Conservation (phyloP, 768 basidiomycete genomes). For the Lentinula detonsa region DNA sequence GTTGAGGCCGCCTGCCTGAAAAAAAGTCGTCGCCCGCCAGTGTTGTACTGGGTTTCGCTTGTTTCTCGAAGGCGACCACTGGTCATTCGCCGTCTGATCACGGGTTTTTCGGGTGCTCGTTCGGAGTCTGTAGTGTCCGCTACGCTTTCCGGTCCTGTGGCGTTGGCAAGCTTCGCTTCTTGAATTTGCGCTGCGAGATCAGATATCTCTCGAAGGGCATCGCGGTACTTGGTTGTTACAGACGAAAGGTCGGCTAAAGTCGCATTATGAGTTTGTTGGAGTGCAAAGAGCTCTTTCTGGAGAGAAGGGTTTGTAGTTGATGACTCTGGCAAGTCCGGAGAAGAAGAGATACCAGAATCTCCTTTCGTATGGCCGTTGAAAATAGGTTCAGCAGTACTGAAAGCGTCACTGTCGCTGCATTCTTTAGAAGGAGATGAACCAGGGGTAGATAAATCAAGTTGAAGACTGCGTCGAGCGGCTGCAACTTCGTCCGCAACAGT, state of each 20-base stretch:
- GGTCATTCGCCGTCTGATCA: conserved; percentile 48
- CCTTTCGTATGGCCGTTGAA: conserved; percentile 8
- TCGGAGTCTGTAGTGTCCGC: conserved; percentile 39
- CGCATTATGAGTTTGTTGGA: conserved; percentile 80
- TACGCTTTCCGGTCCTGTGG: conserved; percentile 22
- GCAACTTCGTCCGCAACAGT: conserved; percentile 66
- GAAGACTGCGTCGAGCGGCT: conserved; percentile 61
- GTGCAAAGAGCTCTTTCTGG: conserved; percentile 58
- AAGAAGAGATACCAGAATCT: conserved; percentile 19
- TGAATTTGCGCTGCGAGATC: conserved; percentile 89
- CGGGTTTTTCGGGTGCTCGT: conserved; percentile 27
- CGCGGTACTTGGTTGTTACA: conserved; percentile 77
- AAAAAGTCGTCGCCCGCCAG: conserved; percentile 65
- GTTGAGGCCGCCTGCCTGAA: conserved; percentile 84
- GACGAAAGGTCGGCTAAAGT: conserved; percentile 76
- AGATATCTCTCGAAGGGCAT: conserved; percentile 88
- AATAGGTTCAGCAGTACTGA: not conserved
- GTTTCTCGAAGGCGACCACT: conserved; percentile 43
- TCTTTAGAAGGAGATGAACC: conserved; percentile 13
- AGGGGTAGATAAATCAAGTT: conserved; percentile 35
- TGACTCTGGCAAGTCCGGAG: conserved; percentile 16
- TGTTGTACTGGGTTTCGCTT: conserved; percentile 41
- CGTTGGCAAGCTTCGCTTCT: conserved; percentile 68
- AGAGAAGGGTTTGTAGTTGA: conserved; percentile 27
- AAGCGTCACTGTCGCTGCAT: not conserved